Evolutionary conservation across 1,284 basidiomycete species (phyloP).

Genomic region (Irpex sp.): DNA sequence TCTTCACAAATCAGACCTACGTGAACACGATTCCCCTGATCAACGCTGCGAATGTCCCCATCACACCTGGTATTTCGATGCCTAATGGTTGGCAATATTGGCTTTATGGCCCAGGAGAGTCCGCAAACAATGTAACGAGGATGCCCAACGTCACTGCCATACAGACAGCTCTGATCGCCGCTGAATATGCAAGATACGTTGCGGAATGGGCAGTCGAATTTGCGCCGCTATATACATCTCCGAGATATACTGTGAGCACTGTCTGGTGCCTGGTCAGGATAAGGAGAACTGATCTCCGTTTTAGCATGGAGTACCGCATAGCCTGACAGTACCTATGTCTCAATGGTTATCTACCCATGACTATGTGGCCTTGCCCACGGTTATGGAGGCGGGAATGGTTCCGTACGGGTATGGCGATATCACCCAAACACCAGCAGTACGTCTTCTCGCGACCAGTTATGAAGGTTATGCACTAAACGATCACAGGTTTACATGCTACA

Average conservation of each 20-base stretch:
- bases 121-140: neutral
- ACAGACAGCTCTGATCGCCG: neutral
- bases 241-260: neutral
- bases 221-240: neutral
- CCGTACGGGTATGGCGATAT: conserved; percentile 11
- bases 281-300: no score
- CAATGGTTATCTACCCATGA: conserved; percentile 1
- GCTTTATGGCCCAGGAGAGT: neutral
- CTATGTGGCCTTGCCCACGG: neutral
- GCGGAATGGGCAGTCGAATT: neutral
- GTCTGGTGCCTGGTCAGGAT: neutral
- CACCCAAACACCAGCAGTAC: conserved; percentile 1
- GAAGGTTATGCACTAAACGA: neutral
- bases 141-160: neutral
- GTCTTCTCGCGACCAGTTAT: neutral
- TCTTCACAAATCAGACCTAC: conserved; percentile 7
- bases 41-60: neutral
- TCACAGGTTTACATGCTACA: conserved; percentile 3
- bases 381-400: conserved; percentile 2
- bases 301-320: neutral
- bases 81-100: neutral
- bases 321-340: neutral
- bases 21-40: neutral
- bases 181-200: neutral
- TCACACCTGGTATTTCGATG: neutral